Evolutionary conservation across 306 rosid genomes (phyloP).

Genomic region (Quercus gilva): DNA sequence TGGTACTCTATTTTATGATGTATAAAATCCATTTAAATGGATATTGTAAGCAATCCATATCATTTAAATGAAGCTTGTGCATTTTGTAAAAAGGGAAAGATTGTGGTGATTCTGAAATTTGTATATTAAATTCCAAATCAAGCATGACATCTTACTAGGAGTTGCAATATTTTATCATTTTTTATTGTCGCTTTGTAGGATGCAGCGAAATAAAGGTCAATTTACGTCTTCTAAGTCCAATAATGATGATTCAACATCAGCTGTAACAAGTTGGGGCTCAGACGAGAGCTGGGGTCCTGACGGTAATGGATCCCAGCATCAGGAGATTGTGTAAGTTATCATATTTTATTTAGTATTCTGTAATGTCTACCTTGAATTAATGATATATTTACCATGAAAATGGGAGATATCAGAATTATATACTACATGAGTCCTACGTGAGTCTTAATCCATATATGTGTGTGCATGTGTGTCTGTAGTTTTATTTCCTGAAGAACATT

Average conservation of each 20-base stretch:
- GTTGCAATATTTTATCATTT: neutral
- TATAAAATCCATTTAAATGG: too few species aligned
- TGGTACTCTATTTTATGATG: neutral
- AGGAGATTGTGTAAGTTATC: conserved; percentile 61
- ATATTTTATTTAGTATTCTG: neutral
- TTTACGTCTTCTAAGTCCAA: conserved; percentile 68
- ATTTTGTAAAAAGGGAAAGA: too few species aligned
- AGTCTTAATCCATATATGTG: too few species aligned
- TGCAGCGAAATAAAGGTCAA: conserved; percentile 80
- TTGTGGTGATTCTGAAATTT: too few species aligned
- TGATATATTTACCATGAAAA: neutral
- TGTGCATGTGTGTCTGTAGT: too few species aligned
- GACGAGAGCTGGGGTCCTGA: conserved; percentile 48
- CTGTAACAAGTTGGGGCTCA: conserved; percentile 47
- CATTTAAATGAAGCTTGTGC: too few species aligned
- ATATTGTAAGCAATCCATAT: too few species aligned
- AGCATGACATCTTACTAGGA: neutral
- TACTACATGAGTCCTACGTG: too few species aligned
- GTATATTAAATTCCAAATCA: neutral
- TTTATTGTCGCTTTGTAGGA: conserved; percentile 37
- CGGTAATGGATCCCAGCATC: conserved; percentile 61
- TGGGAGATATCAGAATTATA: neutral
- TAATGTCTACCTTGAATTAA: neutral
- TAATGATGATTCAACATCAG: conserved; percentile 59
- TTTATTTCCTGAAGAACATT: too few species aligned